Evolutionary conservation across 2,329 filamentous ascomycete species (phyloP), one percentile per base, ranked within the genome.

Genomic region (Neocucurbitaria cava): DNA sequence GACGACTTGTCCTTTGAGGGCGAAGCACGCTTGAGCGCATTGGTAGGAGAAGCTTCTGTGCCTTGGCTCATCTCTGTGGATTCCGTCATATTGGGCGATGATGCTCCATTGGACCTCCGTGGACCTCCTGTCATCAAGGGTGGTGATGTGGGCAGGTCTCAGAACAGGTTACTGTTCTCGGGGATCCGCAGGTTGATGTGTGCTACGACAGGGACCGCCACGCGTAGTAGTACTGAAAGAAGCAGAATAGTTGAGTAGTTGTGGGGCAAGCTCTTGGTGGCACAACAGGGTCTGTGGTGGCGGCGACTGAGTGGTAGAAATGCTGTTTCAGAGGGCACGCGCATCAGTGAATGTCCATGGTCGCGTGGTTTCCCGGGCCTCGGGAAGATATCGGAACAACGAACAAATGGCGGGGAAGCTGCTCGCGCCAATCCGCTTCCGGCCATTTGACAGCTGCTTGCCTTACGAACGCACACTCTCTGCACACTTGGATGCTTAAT

Each of bases 61-160:
- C 61, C 64, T 63, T 71, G 65, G 40, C 65, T 68, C 59, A 64
- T 52, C 57, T 66, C 62, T 60, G 58, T 67, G 58, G 68, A 54
- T 49, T 67, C 62, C 57, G 67, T 73, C 71, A 76, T 72, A 52
- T 65, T 64, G 64, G 57, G 56, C 54, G 71, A 62, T 52, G 66
- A 50, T 54, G 68, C 64, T 72, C 72, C 74, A 77, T 77, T 76
- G 66, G 73, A 58, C 52, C 56, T 55, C 60, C 64, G 68, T 64
- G 67, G 65, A 64, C 65, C 68, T 59, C 73, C 71, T 65, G 70
- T 66, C 75, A 77, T 77, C 70, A 72, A 76, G 62, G 59, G 64
- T 54, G 59, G 63, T 63, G 55, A 53, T 63, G 61, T 69, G 62
- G 59, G 62, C 65, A 54, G 54, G 65, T 66, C 62, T 64, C 68